Evolutionary conservation across 2,329 filamentous ascomycete species (phyloP).

Genomic region (Botryotinia globosa): DNA sequence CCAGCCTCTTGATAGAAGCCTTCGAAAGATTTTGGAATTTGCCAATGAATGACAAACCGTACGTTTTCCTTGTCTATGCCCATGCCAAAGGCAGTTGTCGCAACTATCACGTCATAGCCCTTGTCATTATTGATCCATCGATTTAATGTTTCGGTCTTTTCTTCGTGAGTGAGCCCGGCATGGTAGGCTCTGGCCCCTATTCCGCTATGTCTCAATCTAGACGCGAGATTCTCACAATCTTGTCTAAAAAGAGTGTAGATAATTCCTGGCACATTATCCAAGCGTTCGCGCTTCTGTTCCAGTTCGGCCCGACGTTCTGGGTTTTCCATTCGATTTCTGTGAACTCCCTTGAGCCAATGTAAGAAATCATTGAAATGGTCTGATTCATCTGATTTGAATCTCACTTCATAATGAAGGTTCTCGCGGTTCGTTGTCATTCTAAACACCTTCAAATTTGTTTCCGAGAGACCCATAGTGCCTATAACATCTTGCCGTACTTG

Average conservation of each 20-base stretch:
- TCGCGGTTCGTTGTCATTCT: slow-evolving; percentile 79
- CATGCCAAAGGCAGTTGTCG: slow-evolving; percentile 96
- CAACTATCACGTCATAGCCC: slow-evolving; percentile 88
- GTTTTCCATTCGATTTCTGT: slow-evolving; percentile 62
- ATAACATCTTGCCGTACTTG: slow-evolving; percentile 82
- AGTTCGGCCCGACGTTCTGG: slow-evolving; percentile 58
- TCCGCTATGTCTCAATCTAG: slow-evolving; percentile 62
- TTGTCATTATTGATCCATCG: slow-evolving; percentile 70
- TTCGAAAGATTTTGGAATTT: slow-evolving; percentile 89
- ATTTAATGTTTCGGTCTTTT: slow-evolving; percentile 67
- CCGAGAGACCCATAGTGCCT: slow-evolving; percentile 65
- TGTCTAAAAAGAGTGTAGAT: slow-evolving; percentile 75
- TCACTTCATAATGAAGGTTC: slow-evolving; percentile 88
- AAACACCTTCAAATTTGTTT: slow-evolving; percentile 65
- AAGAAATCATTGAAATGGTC: slow-evolving; percentile 73
- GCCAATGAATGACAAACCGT: slow-evolving; percentile 93
- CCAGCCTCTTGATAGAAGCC: slow-evolving; percentile 96
- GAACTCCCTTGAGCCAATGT: slow-evolving; percentile 70
- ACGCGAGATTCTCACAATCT: slow-evolving; percentile 70
- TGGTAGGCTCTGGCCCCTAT: slow-evolving; percentile 74
- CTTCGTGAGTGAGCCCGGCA: slow-evolving; percentile 63
- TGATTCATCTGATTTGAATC: slow-evolving; percentile 74
- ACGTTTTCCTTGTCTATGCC: slow-evolving; percentile 96
- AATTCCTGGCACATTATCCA: slow-evolving; percentile 69
- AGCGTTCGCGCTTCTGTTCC: slow-evolving; percentile 49